Evolutionary conservation across 305 asterid genomes (phyloP).

Genomic region (Rubia occidens): DNA sequence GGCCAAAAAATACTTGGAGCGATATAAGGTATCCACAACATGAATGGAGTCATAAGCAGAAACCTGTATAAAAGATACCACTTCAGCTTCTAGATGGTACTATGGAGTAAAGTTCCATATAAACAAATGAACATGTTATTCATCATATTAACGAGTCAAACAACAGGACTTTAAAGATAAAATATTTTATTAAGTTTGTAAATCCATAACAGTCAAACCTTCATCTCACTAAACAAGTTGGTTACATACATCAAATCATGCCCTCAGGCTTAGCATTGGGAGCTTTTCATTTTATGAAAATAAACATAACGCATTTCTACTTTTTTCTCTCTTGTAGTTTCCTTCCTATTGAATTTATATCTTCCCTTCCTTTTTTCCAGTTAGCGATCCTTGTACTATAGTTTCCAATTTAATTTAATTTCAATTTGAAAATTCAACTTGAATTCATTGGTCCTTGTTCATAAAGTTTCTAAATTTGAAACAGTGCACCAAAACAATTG

Average conservation of each 20-base stretch:
- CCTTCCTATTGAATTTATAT: not conserved
- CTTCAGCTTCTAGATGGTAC: slow-evolving; percentile 3
- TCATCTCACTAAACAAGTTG: not conserved
- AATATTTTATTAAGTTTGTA: not conserved
- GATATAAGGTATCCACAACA: slow-evolving; percentile 66
- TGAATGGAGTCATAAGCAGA: slow-evolving; percentile 62
- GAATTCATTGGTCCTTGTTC: not conserved
- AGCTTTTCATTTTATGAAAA: not conserved
- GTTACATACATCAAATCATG: not conserved
- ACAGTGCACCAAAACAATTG: not conserved
- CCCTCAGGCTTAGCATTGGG: not conserved
- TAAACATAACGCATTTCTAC: not conserved
- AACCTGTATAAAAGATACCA: slow-evolving; percentile 34
- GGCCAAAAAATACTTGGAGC: slow-evolving; percentile 75
- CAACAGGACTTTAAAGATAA: not conserved
- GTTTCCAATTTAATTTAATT: too few relatives aligned
- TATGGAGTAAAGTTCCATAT: not conserved
- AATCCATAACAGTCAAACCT: not conserved
- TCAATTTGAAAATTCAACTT: not conserved
- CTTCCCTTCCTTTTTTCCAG: not conserved
- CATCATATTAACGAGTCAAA: not conserved
- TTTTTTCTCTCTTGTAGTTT: not conserved
- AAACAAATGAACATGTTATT: not conserved
- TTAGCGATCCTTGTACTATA: too few relatives aligned
- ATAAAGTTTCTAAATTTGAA: not conserved